phyloP scores from a whole-genome alignment of 768 basidiomycete genomes.

The Suillus decipiens region DNA sequence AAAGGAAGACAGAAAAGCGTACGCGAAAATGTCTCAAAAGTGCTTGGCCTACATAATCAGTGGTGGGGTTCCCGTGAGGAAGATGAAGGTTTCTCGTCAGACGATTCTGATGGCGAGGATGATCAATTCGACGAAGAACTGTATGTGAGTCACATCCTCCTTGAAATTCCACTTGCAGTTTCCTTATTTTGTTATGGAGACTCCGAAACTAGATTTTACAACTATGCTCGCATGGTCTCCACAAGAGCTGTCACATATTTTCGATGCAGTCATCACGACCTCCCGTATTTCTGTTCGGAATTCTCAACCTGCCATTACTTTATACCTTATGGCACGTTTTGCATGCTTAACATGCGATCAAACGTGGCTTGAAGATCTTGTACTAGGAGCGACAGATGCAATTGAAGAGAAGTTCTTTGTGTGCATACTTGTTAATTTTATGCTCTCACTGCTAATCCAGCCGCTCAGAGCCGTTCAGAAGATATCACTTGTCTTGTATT shows the following conservation, averaged over 20 bases:
- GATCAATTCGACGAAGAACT: constrained; percentile 52
- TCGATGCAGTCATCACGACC: constrained; percentile 79
- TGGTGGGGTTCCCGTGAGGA: constrained; percentile 69
- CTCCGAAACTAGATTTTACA: constrained; percentile 73
- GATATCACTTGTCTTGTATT: constrained; percentile 87
- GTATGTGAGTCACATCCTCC: constrained; percentile 39
- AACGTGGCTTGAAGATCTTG: constrained; percentile 89
- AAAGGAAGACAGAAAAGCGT: constrained; percentile 54
- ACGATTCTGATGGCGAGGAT: constrained; percentile 49
- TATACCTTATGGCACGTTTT: constrained; percentile 91
- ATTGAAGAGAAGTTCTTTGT: constrained; percentile 95
- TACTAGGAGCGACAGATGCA: constrained; percentile 86
- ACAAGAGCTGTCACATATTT: constrained; percentile 70
- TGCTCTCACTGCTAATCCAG: constrained; percentile 15
- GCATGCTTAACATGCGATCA: constrained; percentile 91
- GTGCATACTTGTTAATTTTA: constrained; percentile 33
- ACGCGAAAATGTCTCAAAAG: constrained; percentile 57
- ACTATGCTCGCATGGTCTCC: constrained; percentile 96
- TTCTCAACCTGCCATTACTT: constrained; percentile 84
- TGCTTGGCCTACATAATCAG: constrained; percentile 54
- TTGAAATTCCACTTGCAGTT: constrained; percentile 7
- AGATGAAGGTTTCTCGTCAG: constrained; percentile 44
- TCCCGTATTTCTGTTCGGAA: constrained; percentile 72
- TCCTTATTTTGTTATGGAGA: constrained; percentile 44
- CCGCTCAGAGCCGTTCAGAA: constrained; percentile 70